Conservation (phyloP, 177 flowering plant genomes). For the Vitis hybrid region DNA sequence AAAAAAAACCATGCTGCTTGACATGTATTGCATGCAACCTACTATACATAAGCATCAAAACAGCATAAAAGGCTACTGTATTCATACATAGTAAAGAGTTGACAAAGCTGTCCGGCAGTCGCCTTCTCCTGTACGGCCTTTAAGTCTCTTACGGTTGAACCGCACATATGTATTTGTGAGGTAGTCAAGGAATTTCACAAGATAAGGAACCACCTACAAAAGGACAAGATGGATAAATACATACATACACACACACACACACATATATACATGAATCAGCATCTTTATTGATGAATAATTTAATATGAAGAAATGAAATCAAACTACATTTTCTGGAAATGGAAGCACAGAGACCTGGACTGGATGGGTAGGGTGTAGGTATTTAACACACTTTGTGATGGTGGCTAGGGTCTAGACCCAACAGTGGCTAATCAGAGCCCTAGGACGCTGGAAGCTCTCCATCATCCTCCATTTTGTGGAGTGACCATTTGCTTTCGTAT, state of each 20-base stretch:
- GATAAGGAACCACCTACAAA: constrained; percentile 87
- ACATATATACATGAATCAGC: neutral
- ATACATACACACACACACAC: neutral
- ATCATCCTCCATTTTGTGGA: too few species aligned
- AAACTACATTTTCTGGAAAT: neutral
- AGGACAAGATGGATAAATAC: neutral
- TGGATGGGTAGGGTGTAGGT: too few species aligned
- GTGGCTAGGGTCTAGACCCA: too few species aligned
- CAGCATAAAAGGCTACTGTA: neutral
- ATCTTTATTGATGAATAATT: neutral
- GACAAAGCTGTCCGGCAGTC: constrained; percentile 87
- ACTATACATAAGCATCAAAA: neutral
- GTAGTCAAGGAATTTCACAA: constrained; percentile 85
- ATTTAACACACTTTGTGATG: too few species aligned
- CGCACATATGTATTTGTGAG: constrained; percentile 95
- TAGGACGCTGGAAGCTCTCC: too few species aligned
- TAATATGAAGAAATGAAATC: neutral
- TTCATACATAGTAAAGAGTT: constrained; percentile 79
- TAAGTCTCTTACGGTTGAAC: constrained; percentile 90
- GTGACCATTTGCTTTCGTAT: too few species aligned
- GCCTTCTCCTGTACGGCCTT: constrained; percentile 90
- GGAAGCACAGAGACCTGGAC: too few species aligned
- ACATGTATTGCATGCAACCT: neutral
- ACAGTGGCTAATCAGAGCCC: too few species aligned
- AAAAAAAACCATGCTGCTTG: too few species aligned